phyloP scores from a whole-genome alignment of 2,329 filamentous ascomycete species.

The Rhynchosporium secalis region DNA sequence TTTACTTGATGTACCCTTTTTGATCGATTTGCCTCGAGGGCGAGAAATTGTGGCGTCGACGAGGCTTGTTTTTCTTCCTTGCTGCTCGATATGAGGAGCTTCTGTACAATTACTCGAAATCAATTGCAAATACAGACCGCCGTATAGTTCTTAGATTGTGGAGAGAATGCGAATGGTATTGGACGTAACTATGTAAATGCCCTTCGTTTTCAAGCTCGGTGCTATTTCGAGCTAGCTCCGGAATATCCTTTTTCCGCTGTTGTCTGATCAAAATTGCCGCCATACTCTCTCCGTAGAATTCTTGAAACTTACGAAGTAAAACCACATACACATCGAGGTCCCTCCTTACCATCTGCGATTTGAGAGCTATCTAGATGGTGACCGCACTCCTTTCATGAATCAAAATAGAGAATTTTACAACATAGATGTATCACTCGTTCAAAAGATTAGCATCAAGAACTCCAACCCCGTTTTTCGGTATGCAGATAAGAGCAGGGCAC shows the following conservation, averaged over 20 bases:
- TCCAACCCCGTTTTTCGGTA: too few species aligned
- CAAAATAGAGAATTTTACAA: too few species aligned
- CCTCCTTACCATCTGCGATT: too few species aligned
- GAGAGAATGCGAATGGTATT: background rate
- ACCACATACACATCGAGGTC: too few species aligned
- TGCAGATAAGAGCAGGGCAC: too few species aligned
- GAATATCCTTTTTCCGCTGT: background rate
- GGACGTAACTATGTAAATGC: background rate
- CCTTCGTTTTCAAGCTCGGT: background rate
- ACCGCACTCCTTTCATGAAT: too few species aligned
- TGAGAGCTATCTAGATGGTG: too few species aligned
- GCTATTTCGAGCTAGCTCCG: background rate
- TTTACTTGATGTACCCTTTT: background rate
- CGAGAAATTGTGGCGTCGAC: conserved; percentile 10
- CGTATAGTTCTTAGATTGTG: background rate
- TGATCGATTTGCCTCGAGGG: conserved; percentile 10
- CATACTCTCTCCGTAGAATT: too few species aligned
- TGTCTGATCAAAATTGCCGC: background rate
- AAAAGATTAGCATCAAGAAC: too few species aligned
- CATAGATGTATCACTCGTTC: too few species aligned
- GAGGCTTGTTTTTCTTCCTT: background rate
- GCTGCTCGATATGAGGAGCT: background rate
- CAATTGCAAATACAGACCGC: background rate
- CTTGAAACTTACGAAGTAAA: too few species aligned
- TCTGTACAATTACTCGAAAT: background rate